Conservation (phyloP, 257 asterid genomes). For the Solanum raphanifolium region DNA sequence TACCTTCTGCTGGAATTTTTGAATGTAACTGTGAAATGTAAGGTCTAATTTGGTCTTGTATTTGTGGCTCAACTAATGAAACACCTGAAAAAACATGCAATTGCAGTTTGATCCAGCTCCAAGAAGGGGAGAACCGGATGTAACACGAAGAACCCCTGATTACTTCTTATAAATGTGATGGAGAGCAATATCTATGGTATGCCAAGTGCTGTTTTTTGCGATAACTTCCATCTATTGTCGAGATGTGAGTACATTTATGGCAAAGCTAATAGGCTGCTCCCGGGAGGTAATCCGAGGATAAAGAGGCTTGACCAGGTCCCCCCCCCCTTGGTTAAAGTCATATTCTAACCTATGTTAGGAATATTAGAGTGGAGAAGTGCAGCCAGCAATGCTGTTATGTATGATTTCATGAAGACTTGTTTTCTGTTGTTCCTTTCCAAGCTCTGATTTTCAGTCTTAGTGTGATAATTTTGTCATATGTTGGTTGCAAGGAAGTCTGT, state of each 20-base stretch:
- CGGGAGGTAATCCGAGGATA: constrained; percentile 14
- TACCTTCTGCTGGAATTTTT: not conserved
- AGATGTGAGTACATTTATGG: constrained; percentile 4
- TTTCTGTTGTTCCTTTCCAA: not conserved
- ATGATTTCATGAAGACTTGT: constrained; percentile 14
- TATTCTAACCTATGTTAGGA: constrained; percentile 33
- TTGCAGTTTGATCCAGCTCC: constrained; percentile 97
- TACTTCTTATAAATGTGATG: constrained; percentile 62
- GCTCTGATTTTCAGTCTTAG: not conserved
- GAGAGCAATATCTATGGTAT: constrained; percentile 10
- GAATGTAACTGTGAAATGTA: not conserved
- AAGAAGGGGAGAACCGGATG: constrained; percentile 96
- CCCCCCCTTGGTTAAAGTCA: constrained; percentile 20
- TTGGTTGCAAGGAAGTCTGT: constrained; percentile 13
- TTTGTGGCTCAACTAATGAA: not conserved
- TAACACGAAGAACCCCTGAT: constrained; percentile 91
- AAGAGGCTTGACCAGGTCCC: constrained; percentile 26
- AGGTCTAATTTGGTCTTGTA: not conserved
- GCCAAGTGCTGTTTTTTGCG: constrained; percentile 6
- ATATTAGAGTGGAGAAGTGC: constrained; percentile 18
- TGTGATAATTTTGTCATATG: not conserved
- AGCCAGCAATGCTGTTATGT: constrained; percentile 27
- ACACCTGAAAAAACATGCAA: not conserved
- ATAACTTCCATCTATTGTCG: constrained; percentile 1
- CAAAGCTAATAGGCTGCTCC: constrained; percentile 12